Percentiles rank a stretch among this genome's conserved stretches.
phyloP scores from a whole-genome alignment of 371 early-diverging fungal genomes.

The Mucor racemosus region DNA sequence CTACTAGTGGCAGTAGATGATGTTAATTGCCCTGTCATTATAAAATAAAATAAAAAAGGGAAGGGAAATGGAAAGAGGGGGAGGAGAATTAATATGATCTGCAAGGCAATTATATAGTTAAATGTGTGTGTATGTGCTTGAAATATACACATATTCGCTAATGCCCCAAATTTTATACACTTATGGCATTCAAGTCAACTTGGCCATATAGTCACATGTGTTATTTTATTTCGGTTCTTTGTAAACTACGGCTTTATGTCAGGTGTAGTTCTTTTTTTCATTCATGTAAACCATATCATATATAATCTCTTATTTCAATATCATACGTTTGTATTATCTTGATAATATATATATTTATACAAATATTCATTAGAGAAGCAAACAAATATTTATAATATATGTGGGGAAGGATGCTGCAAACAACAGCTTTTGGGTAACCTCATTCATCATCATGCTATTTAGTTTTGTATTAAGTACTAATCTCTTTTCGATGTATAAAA shows the following conservation, averaged over 20 bases:
- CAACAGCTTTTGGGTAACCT: conserved; percentile 6
- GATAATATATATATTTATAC: not conserved
- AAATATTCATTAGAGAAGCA: not conserved
- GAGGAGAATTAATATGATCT: conserved; percentile 11
- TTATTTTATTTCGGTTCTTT: not conserved
- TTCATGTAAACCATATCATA: not conserved
- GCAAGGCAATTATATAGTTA: not conserved
- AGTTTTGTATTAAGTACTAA: not conserved
- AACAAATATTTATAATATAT: not conserved
- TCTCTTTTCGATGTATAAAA: not conserved
- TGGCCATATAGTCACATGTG: not conserved
- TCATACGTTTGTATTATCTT: not conserved
- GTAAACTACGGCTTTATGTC: not conserved
- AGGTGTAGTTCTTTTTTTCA: not conserved
- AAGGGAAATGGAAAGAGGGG: not conserved
- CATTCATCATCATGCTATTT: not conserved
- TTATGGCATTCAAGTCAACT: not conserved
- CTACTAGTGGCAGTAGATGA: not conserved
- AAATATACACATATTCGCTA: not conserved
- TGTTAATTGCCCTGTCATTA: conserved; percentile 4
- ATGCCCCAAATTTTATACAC: not conserved
- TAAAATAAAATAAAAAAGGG: not conserved
- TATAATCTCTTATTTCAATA: not conserved
- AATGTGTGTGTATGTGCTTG: not conserved
- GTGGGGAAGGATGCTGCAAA: not conserved